phyloP scores from a whole-genome alignment of 495 filamentous ascomycete species.

The Penicillium soppii region DNA sequence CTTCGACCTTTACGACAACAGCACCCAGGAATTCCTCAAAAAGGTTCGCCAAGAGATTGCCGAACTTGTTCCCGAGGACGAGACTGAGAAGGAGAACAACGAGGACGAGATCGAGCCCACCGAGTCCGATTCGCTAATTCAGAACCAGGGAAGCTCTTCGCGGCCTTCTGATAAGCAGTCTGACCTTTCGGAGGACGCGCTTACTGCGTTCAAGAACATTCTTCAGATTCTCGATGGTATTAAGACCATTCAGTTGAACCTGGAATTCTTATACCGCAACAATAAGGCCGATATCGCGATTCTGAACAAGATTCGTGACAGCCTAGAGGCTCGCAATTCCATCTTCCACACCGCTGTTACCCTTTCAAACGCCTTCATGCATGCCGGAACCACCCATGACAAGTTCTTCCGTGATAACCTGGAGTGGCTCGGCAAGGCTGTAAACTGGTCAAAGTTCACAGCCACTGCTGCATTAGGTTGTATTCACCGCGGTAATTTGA shows the following conservation, averaged over 20 bases:
- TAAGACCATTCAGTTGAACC: constrained; percentile 86
- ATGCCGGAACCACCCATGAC: constrained; percentile 96
- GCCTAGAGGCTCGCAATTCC: constrained; percentile 90
- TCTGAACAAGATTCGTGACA: constrained; percentile 94
- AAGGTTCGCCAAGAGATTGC: constrained; percentile 85
- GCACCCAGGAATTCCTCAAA: constrained; percentile 92
- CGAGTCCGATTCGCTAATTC: constrained; percentile 54
- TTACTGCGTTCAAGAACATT: constrained; percentile 72
- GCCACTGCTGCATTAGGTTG: constrained; percentile 96
- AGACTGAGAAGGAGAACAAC: constrained; percentile 34
- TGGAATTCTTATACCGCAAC: constrained; percentile 95
- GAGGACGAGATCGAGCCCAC: constrained; percentile 51
- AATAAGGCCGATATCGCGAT: constrained; percentile 86
- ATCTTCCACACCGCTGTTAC: constrained; percentile 98
- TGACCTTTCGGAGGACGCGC: constrained; percentile 43
- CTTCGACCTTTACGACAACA: constrained; percentile 97
- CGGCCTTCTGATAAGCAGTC: constrained; percentile 42
- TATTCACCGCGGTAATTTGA: constrained; percentile 92
- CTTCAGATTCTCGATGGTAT: constrained; percentile 84
- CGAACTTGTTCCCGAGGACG: constrained; percentile 51
- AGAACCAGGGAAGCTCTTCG: constrained; percentile 41
- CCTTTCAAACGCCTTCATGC: constrained; percentile 98
- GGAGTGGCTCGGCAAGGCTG: constrained; percentile 97
- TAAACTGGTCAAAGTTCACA: constrained; percentile 99
- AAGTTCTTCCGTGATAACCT: constrained; percentile 97